Evolutionary conservation across 1,284 basidiomycete genomes (phyloP).

Genomic region (Thelephora terrestris): DNA sequence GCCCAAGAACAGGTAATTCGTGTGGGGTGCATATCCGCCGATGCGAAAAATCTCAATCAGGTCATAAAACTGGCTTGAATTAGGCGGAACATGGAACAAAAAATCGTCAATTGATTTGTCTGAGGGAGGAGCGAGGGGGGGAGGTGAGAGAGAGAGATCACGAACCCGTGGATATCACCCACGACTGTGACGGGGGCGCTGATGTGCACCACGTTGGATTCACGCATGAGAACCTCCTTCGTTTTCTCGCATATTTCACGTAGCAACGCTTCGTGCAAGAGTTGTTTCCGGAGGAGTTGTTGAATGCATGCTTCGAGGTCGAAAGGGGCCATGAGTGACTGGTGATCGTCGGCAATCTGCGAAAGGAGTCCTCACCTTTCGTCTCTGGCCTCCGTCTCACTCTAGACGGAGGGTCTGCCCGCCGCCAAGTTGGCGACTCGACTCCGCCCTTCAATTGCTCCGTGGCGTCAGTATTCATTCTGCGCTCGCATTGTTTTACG

Average conservation of each 20-base stretch:
- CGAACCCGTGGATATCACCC: slow-evolving; percentile 98
- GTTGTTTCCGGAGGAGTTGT: slow-evolving; percentile 83
- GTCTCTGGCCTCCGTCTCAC: no score
- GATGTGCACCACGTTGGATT: slow-evolving; percentile 98
- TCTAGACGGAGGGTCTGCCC: no score
- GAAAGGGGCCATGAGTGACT: slow-evolving; percentile 69
- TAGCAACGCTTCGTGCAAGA: slow-evolving; percentile 84
- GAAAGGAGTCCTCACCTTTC: no score
- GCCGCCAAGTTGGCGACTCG: no score
- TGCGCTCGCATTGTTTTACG: no score
- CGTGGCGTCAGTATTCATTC: no score
- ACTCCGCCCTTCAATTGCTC: no score
- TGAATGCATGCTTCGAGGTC: slow-evolving; percentile 93
- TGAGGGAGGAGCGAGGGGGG: slow-evolving; percentile 8
- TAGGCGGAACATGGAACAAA: slow-evolving; percentile 16
- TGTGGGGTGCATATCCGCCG: slow-evolving; percentile 93
- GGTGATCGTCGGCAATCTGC: neutral
- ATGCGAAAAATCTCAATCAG: slow-evolving; percentile 98
- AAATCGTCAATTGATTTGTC: neutral
- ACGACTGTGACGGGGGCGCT: slow-evolving; percentile 98
- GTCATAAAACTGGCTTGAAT: slow-evolving; percentile 94
- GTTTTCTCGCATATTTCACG: slow-evolving; percentile 98
- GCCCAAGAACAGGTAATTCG: slow-evolving; percentile 97
- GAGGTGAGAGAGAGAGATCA: slow-evolving; percentile 14
- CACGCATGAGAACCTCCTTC: slow-evolving; percentile 97